A percentile compares a stretch with the other conserved stretches of the same genome.
Evolutionary conservation across 2,329 filamentous ascomycete species (phyloP).

Genomic region (Ceratocystis ficicola): DNA sequence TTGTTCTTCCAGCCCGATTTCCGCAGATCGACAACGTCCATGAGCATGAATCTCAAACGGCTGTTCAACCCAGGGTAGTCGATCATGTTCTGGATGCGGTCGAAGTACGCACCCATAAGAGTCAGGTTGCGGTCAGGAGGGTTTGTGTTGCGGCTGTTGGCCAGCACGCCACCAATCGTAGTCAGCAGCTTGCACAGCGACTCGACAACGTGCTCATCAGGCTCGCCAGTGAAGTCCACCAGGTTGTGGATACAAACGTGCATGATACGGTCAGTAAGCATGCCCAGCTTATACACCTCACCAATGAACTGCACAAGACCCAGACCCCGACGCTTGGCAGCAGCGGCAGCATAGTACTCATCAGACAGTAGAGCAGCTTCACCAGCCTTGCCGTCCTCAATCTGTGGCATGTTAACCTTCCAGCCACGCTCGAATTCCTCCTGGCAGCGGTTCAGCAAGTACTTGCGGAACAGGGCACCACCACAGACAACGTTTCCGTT

Average conservation of each 20-base stretch:
- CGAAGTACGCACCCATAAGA: slow-evolving; percentile 91
- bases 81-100: slow-evolving; percentile 71
- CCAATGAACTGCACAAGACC: slow-evolving; percentile 98
- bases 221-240: slow-evolving; percentile 84
- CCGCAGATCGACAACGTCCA: slow-evolving; percentile 84
- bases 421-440: slow-evolving; percentile 98
- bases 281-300: slow-evolving; percentile 95
- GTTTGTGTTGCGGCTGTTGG: slow-evolving; percentile 51
- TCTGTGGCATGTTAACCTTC: slow-evolving; percentile 72
- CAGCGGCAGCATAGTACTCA: slow-evolving; percentile 88
- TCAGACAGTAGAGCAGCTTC: slow-evolving; percentile 82
- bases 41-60: slow-evolving; percentile 88
- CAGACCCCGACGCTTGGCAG: slow-evolving; percentile 90
- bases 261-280: slow-evolving; percentile 99
- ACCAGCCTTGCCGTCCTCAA: slow-evolving; percentile 34
- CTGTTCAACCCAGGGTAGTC: slow-evolving; percentile 71
- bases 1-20: slow-evolving; percentile 69
- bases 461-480: slow-evolving; percentile 93
- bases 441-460: slow-evolving; percentile 94
- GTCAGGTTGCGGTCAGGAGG: slow-evolving; percentile 27
- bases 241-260: slow-evolving; percentile 97
- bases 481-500: slow-evolving; percentile 77
- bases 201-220: slow-evolving; percentile 93
- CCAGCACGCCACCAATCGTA: slow-evolving; percentile 82
- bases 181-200: slow-evolving; percentile 84